Percentiles rank a stretch among this genome's conserved stretches.
These are phyloP conservation scores for Mariannaea elegans DNA, from an alignment of 2,329 filamentous ascomycete species.

Conservation along the genomic window DNA sequence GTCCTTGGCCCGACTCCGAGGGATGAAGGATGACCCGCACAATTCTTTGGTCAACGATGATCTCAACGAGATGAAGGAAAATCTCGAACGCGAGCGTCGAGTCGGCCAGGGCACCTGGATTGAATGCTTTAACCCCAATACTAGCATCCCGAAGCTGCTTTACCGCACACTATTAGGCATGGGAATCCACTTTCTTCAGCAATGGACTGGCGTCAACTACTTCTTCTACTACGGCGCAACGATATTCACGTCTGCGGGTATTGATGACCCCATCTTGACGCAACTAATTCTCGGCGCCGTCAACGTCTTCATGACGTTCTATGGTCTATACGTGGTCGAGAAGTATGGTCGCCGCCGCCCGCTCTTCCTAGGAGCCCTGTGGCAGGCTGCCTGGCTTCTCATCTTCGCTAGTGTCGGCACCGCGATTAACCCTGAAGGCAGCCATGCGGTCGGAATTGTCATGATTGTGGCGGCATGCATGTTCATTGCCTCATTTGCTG, in stretches of 20 bases:
- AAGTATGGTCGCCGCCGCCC: constrained; percentile 74
- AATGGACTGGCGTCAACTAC: constrained; percentile 70
- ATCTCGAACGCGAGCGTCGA: constrained; percentile 54
- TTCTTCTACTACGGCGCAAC: constrained; percentile 74
- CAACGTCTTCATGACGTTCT: constrained; percentile 74
- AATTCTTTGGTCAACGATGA: constrained; percentile 60
- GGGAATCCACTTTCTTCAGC: constrained; percentile 71
- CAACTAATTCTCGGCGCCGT: constrained; percentile 75
- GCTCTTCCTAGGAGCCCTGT: constrained; percentile 71
- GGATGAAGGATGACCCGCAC: constrained; percentile 56
- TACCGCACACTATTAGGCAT: constrained; percentile 74
- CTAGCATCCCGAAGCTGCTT: constrained; percentile 62
- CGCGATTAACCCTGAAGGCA: constrained; percentile 51
- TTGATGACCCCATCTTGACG: constrained; percentile 71
- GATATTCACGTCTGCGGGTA: constrained; percentile 73
- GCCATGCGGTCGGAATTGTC: constrained; percentile 64
- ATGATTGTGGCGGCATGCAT: constrained; percentile 79
- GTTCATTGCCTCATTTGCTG: constrained; percentile 77
- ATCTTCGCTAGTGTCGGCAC: constrained; percentile 70
- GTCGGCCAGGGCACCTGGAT: constrained; percentile 61
- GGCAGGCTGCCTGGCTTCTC: constrained; percentile 72
- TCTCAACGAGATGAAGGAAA: constrained; percentile 59
- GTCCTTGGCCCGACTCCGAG: constrained; percentile 63
- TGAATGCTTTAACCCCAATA: constrained; percentile 68
- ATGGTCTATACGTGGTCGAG: constrained; percentile 74